Conservation (phyloP, 2,329 filamentous ascomycete species). For the Leptographium galeiforme region DNA sequence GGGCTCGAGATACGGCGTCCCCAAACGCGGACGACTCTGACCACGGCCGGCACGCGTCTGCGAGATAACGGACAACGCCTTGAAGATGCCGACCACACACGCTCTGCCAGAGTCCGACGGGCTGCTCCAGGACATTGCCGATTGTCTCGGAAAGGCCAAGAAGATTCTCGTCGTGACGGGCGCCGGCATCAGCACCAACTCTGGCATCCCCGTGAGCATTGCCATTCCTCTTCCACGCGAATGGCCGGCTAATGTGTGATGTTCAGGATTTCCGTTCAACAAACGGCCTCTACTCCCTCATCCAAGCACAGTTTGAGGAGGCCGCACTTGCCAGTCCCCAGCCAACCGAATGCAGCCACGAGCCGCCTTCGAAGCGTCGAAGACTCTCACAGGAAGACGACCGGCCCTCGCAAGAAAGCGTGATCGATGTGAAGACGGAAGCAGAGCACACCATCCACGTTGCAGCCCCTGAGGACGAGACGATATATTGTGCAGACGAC, state of each 20-base stretch:
- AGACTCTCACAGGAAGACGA: conserved; percentile 14
- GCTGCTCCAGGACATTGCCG: conserved; percentile 51
- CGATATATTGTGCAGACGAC: neutral
- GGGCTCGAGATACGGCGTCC: too few species aligned
- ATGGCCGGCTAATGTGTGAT: neutral
- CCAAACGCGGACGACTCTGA: too few species aligned
- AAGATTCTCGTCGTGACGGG: conserved; percentile 62
- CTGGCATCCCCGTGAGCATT: conserved; percentile 53
- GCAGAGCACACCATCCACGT: neutral
- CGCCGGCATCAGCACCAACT: conserved; percentile 63
- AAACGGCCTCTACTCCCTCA: conserved; percentile 58
- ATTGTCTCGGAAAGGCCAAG: conserved; percentile 47
- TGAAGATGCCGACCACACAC: conserved; percentile 44
- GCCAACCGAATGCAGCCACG: neutral
- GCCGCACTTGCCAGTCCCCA: conserved; percentile 18
- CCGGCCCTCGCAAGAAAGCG: neutral
- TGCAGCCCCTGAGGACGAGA: neutral
- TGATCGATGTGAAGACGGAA: neutral
- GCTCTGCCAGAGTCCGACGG: conserved; percentile 37
- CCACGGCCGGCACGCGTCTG: neutral
- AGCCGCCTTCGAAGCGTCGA: conserved; percentile 19
- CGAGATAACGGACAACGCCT: neutral
- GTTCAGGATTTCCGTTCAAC: conserved; percentile 57
- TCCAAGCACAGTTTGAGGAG: conserved; percentile 53
- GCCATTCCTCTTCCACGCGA: too few species aligned